Evolutionary conservation across 495 filamentous ascomycete genomes (phyloP).

Genomic region (Talaromyces liani): DNA sequence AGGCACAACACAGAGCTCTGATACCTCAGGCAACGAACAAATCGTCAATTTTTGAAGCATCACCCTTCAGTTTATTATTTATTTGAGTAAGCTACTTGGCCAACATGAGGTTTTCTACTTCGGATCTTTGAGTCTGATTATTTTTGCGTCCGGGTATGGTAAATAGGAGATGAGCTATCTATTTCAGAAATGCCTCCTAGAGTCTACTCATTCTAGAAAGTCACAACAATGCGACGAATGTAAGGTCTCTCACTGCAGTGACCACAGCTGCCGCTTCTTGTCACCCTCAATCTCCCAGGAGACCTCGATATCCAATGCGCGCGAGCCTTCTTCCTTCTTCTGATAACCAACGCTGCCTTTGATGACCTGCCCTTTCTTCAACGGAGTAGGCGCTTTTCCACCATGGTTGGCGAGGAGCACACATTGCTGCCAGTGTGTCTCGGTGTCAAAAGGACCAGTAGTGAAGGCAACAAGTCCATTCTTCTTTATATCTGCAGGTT

Average conservation of each 20-base stretch:
- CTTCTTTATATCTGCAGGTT: slow-evolving; percentile 36
- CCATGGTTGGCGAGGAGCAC: slow-evolving; percentile 39
- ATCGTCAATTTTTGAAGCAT: not conserved
- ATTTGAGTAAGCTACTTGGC: not conserved
- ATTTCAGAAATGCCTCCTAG: too few relatives aligned
- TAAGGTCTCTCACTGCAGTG: not conserved
- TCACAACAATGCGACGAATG: not conserved
- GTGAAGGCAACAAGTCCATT: slow-evolving; percentile 45
- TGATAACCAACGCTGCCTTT: slow-evolving; percentile 41
- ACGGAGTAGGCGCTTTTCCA: slow-evolving; percentile 20
- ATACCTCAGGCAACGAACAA: not conserved
- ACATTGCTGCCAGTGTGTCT: slow-evolving; percentile 49
- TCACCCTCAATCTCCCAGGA: slow-evolving; percentile 33
- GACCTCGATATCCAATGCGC: slow-evolving; percentile 40
- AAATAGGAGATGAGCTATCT: not conserved
- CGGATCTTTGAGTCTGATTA: not conserved
- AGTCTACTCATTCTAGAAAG: not conserved
- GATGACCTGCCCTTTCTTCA: slow-evolving; percentile 45
- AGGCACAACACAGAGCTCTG: not conserved
- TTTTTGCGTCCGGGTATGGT: not conserved
- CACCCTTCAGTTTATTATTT: not conserved
- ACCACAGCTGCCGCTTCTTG: slow-evolving; percentile 20
- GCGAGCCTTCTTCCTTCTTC: slow-evolving; percentile 38
- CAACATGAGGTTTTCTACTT: not conserved
- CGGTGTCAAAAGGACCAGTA: slow-evolving; percentile 42